phyloP scores from a whole-genome alignment of 352 stramenopile genomes.

The Pythium volutum region DNA sequence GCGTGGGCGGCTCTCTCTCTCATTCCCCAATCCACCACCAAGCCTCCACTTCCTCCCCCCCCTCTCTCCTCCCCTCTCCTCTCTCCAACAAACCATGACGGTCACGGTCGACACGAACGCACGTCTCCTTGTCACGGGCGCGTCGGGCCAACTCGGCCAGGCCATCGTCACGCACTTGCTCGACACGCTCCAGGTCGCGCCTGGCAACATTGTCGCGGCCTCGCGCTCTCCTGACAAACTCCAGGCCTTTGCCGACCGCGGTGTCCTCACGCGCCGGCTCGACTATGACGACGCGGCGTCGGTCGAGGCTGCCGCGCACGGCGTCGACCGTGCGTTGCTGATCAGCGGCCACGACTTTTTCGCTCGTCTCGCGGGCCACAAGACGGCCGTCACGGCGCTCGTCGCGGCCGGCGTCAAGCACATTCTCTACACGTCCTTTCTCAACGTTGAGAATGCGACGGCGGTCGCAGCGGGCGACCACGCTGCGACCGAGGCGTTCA shows the following conservation, averaged over 20 bases:
- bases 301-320: conserved; percentile 15
- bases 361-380: neutral
- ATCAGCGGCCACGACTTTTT: conserved; percentile 18
- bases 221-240: conserved; percentile 22
- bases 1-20: neutral
- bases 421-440: conserved; percentile 25
- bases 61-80: neutral
- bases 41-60: neutral
- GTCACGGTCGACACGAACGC: conserved; percentile 13
- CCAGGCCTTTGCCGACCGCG: conserved; percentile 3
- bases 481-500: conserved; percentile 11
- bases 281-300: conserved; percentile 17
- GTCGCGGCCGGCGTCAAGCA: conserved; percentile 20
- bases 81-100: conserved; percentile 2
- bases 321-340: conserved; percentile 22
- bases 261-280: conserved; percentile 11
- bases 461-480: conserved; percentile 2
- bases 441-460: conserved; percentile 13
- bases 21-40: neutral
- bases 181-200: conserved; percentile 25
- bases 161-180: conserved; percentile 23
- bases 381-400: conserved; percentile 7
- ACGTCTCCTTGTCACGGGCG: conserved; percentile 27
- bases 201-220: conserved; percentile 21
- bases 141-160: conserved; percentile 24